These are phyloP conservation scores for Fonsecaea erecta DNA, from an alignment of 2,329 filamentous ascomycete species.

Conservation along the genomic window DNA sequence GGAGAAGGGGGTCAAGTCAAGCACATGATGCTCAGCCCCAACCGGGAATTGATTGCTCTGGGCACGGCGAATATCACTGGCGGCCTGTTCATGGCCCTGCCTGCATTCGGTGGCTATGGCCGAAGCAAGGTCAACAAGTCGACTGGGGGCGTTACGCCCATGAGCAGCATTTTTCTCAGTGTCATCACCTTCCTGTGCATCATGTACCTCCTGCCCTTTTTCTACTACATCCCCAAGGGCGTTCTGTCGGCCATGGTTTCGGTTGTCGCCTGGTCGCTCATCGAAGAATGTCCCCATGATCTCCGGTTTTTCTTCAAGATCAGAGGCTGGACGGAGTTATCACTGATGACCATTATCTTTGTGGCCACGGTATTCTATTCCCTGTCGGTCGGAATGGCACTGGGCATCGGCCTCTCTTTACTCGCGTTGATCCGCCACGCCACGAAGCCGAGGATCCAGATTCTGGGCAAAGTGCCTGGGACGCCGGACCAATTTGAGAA, in stretches of 20 bases:
- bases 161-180: constrained; percentile 88
- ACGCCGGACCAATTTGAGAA: constrained; percentile 81
- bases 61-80: constrained; percentile 90
- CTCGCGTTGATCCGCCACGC: constrained; percentile 88
- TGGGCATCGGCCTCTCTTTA: constrained; percentile 88
- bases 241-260: constrained; percentile 93
- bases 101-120: constrained; percentile 94
- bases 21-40: constrained; percentile 82
- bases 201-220: constrained; percentile 81
- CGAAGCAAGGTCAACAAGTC: constrained; percentile 93
- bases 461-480: constrained; percentile 84
- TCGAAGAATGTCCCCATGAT: constrained; percentile 94
- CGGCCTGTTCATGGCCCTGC: constrained; percentile 88
- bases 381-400: constrained; percentile 87
- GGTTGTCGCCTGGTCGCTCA: constrained; percentile 89
- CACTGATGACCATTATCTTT: constrained; percentile 89
- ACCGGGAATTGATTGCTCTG: constrained; percentile 89
- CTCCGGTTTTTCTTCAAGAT: constrained; percentile 87
- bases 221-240: constrained; percentile 96
- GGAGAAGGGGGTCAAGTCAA: constrained; percentile 70
- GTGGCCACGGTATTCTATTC: constrained; percentile 93
- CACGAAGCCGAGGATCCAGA: constrained; percentile 92
- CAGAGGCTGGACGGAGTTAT: constrained; percentile 81
- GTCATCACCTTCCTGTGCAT: constrained; percentile 81
- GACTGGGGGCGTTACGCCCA: constrained; percentile 88